Conservation (phyloP, 1,284 basidiomycete genomes). For the Microbotryomycetes sp. region DNA sequence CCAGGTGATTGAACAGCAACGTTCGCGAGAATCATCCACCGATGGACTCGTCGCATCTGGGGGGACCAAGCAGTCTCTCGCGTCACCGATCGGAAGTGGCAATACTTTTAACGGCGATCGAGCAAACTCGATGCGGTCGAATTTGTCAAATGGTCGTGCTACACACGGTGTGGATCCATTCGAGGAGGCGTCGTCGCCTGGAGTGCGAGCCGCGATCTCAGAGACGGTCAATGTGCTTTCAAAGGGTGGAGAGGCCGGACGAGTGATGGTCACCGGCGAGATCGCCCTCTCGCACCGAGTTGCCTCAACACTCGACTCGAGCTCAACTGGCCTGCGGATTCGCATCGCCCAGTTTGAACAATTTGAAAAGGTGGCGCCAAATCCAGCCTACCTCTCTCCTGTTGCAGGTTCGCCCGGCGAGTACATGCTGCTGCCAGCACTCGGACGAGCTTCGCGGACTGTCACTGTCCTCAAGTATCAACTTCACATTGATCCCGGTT, state of each 20-base stretch:
- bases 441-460: conserved; percentile 36
- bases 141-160: conserved; percentile 4
- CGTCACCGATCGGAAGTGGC: neutral
- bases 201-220: conserved; percentile 45
- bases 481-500: conserved; percentile 44
- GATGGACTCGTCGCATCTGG: neutral
- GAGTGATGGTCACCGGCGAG: conserved; percentile 51
- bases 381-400: conserved; percentile 47
- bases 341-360: conserved; percentile 47
- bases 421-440: conserved; percentile 46
- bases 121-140: conserved; percentile 28
- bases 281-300: conserved; percentile 41
- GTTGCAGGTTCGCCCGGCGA: conserved; percentile 46
- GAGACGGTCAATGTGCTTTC: conserved; percentile 51
- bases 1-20: conserved; percentile 18
- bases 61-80: too few relatives aligned
- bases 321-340: conserved; percentile 39
- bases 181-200: conserved; percentile 27
- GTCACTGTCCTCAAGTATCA: conserved; percentile 50
- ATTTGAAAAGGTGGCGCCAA: conserved; percentile 50
- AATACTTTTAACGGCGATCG: conserved; percentile 6
- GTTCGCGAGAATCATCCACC: neutral
- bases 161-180: conserved; percentile 26
- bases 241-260: conserved; percentile 41
- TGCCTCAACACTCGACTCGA: neutral